Base-by-base conservation (phyloP, 495 filamentous ascomycete genomes). In the Daldinia vernicosa region DNA sequence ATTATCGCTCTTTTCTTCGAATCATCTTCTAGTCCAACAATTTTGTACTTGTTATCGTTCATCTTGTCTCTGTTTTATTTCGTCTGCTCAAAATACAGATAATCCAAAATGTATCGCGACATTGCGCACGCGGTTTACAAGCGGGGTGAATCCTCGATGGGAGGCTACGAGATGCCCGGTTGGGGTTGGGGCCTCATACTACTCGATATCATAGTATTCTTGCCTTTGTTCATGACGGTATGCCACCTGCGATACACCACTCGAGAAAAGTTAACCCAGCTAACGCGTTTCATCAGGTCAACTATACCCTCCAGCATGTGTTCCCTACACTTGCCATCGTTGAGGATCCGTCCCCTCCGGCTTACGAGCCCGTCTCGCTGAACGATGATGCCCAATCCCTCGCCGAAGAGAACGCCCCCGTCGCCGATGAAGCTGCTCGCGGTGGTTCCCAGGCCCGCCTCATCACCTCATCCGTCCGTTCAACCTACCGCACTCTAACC, bases 261-360 rank as follows among this genome's bases (percentile, higher is more conserved):
- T 59, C 4, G 37, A 60, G 22, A 6, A 15, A 12, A 35, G 0
- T 11, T 22, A 56, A 15, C 4, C 35, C 35, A 1, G 56, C 77
- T 78, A 67, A 76, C 40, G 22, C 24, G 27, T 40, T 30, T 27
- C 52, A 50, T 52, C 35, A 84, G 81, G 54, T 80, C 57, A 61
- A 66, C 43, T 85, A 85, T 71, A 81, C 80, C 17, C 72, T 84
- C 33, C 67, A 73, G 27, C 50, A 69, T 56, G 32, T 85, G 52
- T 81, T 78, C 60, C 80, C 82, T 14, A 82, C 80, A 12, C 80
- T 85, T 26, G 79, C 82, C 51, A 83, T 84, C 57, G 75, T 85
- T 67, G 83, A 85, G 60, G 82, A 85, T 69, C 82, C 82, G n/a
- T 80, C 77, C 58, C 82, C 83, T 54, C 81, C 83, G 15, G 78